phyloP scores from a whole-genome alignment of 1,139 yeast genomes.

The Lodderomyces parapsilosis region DNA sequence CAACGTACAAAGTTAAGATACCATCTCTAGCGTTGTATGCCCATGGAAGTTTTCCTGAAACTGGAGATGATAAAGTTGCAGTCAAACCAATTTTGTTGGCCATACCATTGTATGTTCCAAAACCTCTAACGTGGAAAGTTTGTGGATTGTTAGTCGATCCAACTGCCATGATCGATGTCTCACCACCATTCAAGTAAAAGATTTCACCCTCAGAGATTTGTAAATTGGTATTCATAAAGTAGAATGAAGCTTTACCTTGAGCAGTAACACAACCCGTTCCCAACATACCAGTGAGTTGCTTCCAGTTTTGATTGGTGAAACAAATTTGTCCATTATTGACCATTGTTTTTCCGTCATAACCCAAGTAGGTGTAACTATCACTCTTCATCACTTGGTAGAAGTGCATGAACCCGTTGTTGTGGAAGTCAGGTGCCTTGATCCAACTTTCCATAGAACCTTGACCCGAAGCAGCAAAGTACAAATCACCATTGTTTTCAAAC shows the following conservation, averaged over 20 bases:
- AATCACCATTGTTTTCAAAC: slow-evolving; percentile 28
- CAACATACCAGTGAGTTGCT: slow-evolving; percentile 22
- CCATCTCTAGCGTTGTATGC: slow-evolving; percentile 20
- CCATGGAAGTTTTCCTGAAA: slow-evolving; percentile 2
- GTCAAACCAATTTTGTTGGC: slow-evolving; percentile 8
- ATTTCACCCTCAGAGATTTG: slow-evolving; percentile 21
- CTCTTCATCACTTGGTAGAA: slow-evolving; percentile 22
- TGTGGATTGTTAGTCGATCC: slow-evolving; percentile 20
- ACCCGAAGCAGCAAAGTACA: slow-evolving; percentile 28
- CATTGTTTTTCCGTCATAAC: slow-evolving; percentile 18
- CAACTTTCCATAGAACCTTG: slow-evolving; percentile 19
- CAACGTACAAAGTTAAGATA: slow-evolving; percentile 19
- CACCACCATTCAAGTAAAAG: slow-evolving; percentile 20
- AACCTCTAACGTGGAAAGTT: slow-evolving; percentile 29
- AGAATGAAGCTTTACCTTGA: slow-evolving; percentile 21
- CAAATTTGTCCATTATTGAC: slow-evolving; percentile 32
- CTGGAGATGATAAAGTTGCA: slow-evolving; percentile 2
- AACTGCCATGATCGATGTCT: slow-evolving; percentile 21
- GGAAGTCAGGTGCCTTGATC: slow-evolving; percentile 22
- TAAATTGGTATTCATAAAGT: slow-evolving; percentile 19
- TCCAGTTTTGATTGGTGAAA: slow-evolving; percentile 22
- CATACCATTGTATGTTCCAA: slow-evolving; percentile 19
- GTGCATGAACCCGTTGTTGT: slow-evolving; percentile 27
- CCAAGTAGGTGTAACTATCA: slow-evolving; percentile 20
- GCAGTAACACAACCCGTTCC: slow-evolving; percentile 32